These are phyloP conservation scores for Bolboschoenus planiculmis DNA, from an alignment of 176 grass and related monocot species.

Conservation along the genomic window DNA sequence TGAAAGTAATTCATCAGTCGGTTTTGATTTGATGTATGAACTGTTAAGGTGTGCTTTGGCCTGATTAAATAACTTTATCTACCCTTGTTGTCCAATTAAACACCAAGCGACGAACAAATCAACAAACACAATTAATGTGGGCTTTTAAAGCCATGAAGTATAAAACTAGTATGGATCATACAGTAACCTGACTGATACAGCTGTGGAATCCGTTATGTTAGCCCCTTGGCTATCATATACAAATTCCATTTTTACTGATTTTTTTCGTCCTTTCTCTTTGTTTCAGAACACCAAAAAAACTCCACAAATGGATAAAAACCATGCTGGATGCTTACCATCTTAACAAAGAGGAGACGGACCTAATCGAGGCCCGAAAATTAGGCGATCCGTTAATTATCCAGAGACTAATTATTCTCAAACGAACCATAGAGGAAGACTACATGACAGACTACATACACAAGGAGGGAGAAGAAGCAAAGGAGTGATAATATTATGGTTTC, in stretches of 20 bases:
- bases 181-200: background rate
- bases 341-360: constrained; percentile 76
- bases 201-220: background rate
- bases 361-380: constrained; percentile 69
- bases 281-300: constrained; percentile 77
- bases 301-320: constrained; percentile 83
- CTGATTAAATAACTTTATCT: background rate
- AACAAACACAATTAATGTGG: background rate
- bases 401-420: constrained; percentile 63
- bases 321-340: constrained; percentile 83
- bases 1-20: background rate
- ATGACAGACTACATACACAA: constrained; percentile 51
- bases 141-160: background rate
- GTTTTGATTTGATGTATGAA: background rate
- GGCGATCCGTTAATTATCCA: constrained; percentile 72
- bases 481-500: background rate
- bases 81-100: background rate
- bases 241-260: background rate
- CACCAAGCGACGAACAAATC: background rate
- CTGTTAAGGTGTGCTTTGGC: background rate
- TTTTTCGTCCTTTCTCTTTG: background rate
- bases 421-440: constrained; percentile 76
- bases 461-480: constrained; percentile 16
- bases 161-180: background rate
- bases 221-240: background rate